Percentiles rank a stretch among this genome's conserved stretches.
Evolutionary conservation across 2,329 filamentous ascomycete genomes (phyloP).

Genomic region (Xylariaceae sp.): DNA sequence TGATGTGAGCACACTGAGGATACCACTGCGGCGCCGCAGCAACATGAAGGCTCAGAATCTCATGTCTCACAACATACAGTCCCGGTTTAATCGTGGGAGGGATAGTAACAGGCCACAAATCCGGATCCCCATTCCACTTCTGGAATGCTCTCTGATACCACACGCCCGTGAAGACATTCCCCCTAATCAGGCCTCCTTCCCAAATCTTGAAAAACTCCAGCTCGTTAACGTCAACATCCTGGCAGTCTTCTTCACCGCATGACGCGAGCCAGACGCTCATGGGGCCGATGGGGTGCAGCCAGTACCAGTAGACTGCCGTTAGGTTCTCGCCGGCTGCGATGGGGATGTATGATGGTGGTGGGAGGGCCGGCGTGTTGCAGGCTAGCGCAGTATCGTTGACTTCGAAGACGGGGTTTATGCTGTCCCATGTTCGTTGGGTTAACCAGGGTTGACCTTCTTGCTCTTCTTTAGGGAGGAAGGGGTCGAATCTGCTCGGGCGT

Average conservation of each 20-base stretch:
- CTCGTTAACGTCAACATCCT: constrained; percentile 28
- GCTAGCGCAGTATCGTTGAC: constrained; percentile 32
- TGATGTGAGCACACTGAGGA: constrained; percentile 37
- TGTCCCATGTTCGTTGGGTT: constrained; percentile 36
- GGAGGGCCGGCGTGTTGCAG: constrained; percentile 35
- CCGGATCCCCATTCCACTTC: constrained; percentile 35
- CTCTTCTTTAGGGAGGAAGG: constrained; percentile 26
- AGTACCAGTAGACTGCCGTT: constrained; percentile 40
- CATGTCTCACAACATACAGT: constrained; percentile 49
- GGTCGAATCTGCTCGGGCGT: constrained; percentile 31
- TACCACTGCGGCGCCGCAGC: constrained; percentile 44
- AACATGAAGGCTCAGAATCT: constrained; percentile 49
- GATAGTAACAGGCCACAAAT: constrained; percentile 43
- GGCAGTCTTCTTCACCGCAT: constrained; percentile 32
- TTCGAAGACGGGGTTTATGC: constrained; percentile 37
- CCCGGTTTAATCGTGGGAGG: constrained; percentile 42
- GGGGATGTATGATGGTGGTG: constrained; percentile 35
- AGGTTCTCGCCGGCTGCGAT: constrained; percentile 34
- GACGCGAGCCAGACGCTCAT: constrained; percentile 38
- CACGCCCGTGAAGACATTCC: constrained; percentile 32
- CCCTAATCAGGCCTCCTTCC: constrained; percentile 35
- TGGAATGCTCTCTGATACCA: constrained; percentile 40
- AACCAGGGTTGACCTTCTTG: constrained; percentile 37
- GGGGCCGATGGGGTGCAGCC: constrained; percentile 39
- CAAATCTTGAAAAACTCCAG: constrained; percentile 39